Percentiles rank a stretch among this genome's conserved stretches.
Conservation (phyloP, 129 eudicot species). For the Flaveria linearis region DNA sequence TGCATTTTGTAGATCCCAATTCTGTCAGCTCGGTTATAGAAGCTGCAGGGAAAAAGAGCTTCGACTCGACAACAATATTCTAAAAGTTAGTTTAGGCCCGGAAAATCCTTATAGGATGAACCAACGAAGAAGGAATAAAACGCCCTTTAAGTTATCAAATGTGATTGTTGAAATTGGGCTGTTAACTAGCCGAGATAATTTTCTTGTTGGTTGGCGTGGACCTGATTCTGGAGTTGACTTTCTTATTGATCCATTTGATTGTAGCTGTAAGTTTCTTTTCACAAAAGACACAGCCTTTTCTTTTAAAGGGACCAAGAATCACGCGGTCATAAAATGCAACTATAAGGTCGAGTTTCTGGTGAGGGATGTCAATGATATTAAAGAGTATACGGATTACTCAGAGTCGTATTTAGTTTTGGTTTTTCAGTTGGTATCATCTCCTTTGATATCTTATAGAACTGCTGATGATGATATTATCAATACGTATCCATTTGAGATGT, state of each 20-base stretch:
- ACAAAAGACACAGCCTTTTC: slow-evolving; percentile 12
- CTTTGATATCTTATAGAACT: slow-evolving; percentile 18
- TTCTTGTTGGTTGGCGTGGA: slow-evolving; percentile 20
- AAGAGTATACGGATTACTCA: slow-evolving; percentile 9
- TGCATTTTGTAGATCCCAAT: slow-evolving; percentile 14
- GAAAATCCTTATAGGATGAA: slow-evolving; percentile 23
- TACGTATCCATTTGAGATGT: slow-evolving; percentile 16
- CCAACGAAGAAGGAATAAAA: slow-evolving; percentile 8
- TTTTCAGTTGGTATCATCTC: slow-evolving; percentile 15
- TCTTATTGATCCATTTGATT: slow-evolving; percentile 19
- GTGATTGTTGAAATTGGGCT: slow-evolving; percentile 13
- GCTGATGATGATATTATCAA: slow-evolving; percentile 23
- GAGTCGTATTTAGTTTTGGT: slow-evolving; percentile 4
- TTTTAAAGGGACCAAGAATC: slow-evolving; percentile 6
- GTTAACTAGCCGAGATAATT: slow-evolving; percentile 9
- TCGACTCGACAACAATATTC: background rate
- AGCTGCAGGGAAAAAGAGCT: slow-evolving; percentile 12
- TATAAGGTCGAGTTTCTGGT: slow-evolving; percentile 18
- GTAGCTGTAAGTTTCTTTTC: slow-evolving; percentile 10
- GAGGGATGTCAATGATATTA: slow-evolving; percentile 19
- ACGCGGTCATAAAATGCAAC: background rate
- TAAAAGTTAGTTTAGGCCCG: slow-evolving; percentile 20
- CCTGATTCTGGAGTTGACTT: slow-evolving; percentile 17
- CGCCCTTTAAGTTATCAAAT: slow-evolving; percentile 17
- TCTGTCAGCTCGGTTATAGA: slow-evolving; percentile 1